Percentiles rank a stretch among this genome's conserved stretches.
Evolutionary conservation across 768 basidiomycete species (phyloP).

Genomic region (Mrakia hoshinonis): DNA sequence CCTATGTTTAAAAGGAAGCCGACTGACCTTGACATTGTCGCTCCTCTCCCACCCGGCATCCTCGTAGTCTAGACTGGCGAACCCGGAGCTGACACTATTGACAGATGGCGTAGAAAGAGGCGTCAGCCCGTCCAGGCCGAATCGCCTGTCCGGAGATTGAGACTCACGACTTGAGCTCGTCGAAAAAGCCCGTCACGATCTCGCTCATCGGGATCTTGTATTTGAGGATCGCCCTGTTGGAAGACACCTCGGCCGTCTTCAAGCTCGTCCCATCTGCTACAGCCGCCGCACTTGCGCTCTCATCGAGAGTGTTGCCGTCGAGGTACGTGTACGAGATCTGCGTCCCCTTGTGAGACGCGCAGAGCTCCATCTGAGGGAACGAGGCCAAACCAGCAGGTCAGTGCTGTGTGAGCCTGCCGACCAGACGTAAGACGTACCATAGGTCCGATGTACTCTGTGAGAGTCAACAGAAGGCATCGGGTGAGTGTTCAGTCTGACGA

Average conservation of each 20-base stretch:
- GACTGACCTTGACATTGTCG: conserved; percentile 66
- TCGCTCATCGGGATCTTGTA: conserved; percentile 48
- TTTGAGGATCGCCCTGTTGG: conserved; percentile 20
- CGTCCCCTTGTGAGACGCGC: conserved; percentile 72
- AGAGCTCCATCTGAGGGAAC: conserved; percentile 65
- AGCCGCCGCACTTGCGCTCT: background rate
- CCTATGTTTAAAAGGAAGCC: background rate
- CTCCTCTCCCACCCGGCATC: conserved; percentile 79
- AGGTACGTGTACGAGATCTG: conserved; percentile 76
- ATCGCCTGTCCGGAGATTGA: background rate
- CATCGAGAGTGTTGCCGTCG: conserved; percentile 42
- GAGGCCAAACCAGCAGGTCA: background rate
- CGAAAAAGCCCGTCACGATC: conserved; percentile 91
- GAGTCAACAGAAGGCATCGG: background rate
- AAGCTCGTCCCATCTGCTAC: background rate
- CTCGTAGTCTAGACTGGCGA: conserved; percentile 61
- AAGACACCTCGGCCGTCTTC: conserved; percentile 2
- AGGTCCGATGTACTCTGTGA: conserved; percentile 75
- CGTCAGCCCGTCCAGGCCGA: background rate
- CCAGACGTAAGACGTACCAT: conserved; percentile 43
- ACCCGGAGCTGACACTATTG: conserved; percentile 19
- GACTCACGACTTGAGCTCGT: conserved; percentile 85
- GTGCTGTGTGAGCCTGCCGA: background rate
- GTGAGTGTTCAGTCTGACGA: too few species aligned
- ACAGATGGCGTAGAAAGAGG: too few species aligned